Base-by-base conservation (phyloP, 2,329 filamentous ascomycete genomes). In the Epicoccum sorghinum region DNA sequence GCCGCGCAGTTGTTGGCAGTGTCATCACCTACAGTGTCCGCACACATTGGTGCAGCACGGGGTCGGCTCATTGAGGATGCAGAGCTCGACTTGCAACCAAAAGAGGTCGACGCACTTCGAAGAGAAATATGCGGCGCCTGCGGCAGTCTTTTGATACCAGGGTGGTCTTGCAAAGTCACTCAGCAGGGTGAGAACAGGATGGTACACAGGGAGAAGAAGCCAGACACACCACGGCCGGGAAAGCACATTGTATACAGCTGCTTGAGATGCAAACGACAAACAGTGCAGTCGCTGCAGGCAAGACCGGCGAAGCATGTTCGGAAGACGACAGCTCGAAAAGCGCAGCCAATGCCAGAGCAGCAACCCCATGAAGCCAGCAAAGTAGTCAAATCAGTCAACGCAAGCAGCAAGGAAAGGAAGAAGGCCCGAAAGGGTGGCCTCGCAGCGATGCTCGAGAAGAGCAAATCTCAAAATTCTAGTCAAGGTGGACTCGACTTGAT, bases 361-460 rank as follows among this genome's bases (percentile, higher is more conserved):
- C 40, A 41, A n/a, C 52, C 47, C 10, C 52, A 66, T 30, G 58
- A 61, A 12, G 47, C 50, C 7, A 51, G 39, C 39, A 66, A 62
- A 35, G 41, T 62, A 23, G 50, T 56, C 24, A 73, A 71, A 57
- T 66, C 80, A 38, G 71, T 76, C 12, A 82, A 73, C 48, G 65
- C 70, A 30, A 74, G 67, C 70, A 84, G 81, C 72, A 84, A 83
- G 68, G 82, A 83, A 62, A 74, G 82, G 61, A 80, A 81, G 23
- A 84, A 83, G 62, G 74, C 80, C 50, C 73, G 83, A 24, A 85
- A 83, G 59, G 79, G 80, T 25, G 81, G 81, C 4, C 67, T 85
- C 9, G 80, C 83, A 61, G 81, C 82, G 32, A 72, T 83, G 52
- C 72, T 85, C n/a, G 78, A 79, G 4, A 79, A 76, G 58, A 76